Evolutionary conservation across 352 stramenopile genomes (phyloP).

Genomic region (Globisporangium megalacanthum): DNA sequence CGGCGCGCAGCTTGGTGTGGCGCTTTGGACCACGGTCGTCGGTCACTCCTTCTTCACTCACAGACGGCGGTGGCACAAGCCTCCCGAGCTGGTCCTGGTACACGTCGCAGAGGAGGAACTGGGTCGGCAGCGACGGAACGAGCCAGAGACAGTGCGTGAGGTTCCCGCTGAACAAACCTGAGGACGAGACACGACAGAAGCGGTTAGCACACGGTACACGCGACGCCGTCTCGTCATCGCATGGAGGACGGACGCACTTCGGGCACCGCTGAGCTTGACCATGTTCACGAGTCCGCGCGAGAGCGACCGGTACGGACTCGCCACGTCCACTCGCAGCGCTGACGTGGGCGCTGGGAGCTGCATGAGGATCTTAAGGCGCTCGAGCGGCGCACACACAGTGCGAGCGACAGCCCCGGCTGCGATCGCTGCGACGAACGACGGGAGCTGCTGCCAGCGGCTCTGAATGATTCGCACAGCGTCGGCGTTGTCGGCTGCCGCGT

Average conservation of each 20-base stretch:
- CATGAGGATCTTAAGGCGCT: constrained; percentile 82
- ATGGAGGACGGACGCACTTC: constrained; percentile 21
- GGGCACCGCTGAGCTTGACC: constrained; percentile 47
- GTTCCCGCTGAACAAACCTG: constrained; percentile 74
- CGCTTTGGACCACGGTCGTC: neutral
- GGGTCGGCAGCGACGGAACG: constrained; percentile 73
- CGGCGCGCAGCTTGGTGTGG: constrained; percentile 20
- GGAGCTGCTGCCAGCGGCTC: constrained; percentile 29
- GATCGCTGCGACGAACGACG: constrained; percentile 62
- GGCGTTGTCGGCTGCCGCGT: neutral
- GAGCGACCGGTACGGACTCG: constrained; percentile 40
- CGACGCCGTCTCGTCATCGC: neutral
- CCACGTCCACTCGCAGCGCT: neutral
- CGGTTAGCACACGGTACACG: neutral
- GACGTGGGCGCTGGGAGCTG: constrained; percentile 36
- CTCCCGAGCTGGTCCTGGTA: constrained; percentile 49
- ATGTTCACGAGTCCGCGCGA: constrained; percentile 59
- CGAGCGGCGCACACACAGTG: constrained; percentile 63
- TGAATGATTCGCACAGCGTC: constrained; percentile 5
- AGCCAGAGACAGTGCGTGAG: constrained; percentile 77
- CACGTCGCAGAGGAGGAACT: constrained; percentile 70
- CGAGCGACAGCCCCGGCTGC: constrained; percentile 50
- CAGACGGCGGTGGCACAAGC: constrained; percentile 14
- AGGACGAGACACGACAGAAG: neutral
- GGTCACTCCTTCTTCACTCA: neutral